These are phyloP conservation scores for Fusarium guadeloupense DNA, from an alignment of 2,329 filamentous ascomycete species.

Conservation along the genomic window DNA sequence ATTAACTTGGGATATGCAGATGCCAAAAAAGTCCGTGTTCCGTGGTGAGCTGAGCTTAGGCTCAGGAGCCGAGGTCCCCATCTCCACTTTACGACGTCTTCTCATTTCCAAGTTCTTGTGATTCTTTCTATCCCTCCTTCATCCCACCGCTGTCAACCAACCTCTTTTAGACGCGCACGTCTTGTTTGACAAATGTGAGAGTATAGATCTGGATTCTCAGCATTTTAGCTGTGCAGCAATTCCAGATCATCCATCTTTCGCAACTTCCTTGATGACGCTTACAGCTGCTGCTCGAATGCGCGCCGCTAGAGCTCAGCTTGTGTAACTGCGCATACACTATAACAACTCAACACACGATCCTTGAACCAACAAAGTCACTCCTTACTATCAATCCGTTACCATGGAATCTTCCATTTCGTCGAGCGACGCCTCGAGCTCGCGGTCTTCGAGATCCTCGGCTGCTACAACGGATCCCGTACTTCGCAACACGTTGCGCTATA, in stretches of 20 bases:
- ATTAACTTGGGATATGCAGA: conserved; percentile 30
- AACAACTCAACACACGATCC: conserved; percentile 10
- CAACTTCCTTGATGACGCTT: conserved; percentile 37
- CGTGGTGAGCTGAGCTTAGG: conserved; percentile 1
- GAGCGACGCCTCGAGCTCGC: conserved; percentile 36
- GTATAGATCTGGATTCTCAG: conserved; percentile 19
- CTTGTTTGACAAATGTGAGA: conserved; percentile 27
- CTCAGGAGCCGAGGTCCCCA: conserved; percentile 30
- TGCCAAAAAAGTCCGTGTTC: conserved; percentile 1
- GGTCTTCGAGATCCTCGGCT: conserved; percentile 31
- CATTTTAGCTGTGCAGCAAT: conserved; percentile 9
- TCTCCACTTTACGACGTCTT: conserved; percentile 29
- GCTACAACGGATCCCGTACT: conserved; percentile 70
- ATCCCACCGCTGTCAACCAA: too few species aligned
- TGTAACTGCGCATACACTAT: conserved; percentile 31
- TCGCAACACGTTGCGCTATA: conserved; percentile 87
- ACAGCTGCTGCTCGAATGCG: conserved; percentile 37
- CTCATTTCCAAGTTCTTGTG: conserved; percentile 39
- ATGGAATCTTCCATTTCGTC: conserved; percentile 38
- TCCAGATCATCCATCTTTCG: neutral
- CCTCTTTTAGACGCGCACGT: neutral
- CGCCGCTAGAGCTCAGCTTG: conserved; percentile 40
- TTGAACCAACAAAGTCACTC: conserved; percentile 9
- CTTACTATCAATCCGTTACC: conserved; percentile 1
- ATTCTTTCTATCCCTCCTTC: conserved; percentile 31